Evolutionary conservation across 2,329 filamentous ascomycete species (phyloP), one percentile per base, ranked within the genome.

Genomic region (Penicillium sp.): DNA sequence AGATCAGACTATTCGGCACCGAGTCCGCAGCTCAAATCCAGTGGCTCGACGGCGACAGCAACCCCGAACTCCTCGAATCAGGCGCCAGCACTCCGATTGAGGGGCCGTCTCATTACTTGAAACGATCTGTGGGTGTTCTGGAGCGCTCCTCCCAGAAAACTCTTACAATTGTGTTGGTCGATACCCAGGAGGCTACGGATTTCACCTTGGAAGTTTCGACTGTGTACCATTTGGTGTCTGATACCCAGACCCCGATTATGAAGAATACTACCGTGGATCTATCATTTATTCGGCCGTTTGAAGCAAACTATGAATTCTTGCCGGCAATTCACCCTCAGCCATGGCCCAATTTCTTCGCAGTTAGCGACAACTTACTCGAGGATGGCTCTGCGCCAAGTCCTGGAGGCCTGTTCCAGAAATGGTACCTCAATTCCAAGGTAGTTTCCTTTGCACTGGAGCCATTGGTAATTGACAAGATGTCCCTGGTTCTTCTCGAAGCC

Each of bases 311-410:
- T 71, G 90, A 95, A 59, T 85, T 97, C 58, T 81, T 87, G 13
- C 91, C 94, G 12, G 83, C 88, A 10, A 79, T 96, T 4, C 88
- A 97, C 70, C 73, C 82, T 0, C 86, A 88, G 46, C 80, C 85
- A 3, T 99, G 94, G 93, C 92, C 94, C 1, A 91, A 87, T 69
- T 86, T 95, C 64, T 99, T 97, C 72, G 81, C 86, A 50, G 77
- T 82, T 18, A 81, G 85, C 34, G 71, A 76, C 13, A 65, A 71
- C 12, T 53, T 74, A 16, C 64, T 70, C 3, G 66, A 68, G 4
- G 59, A 66, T 21, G 61, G 64, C 31, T 52, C 61, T 21, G 57
- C 59, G 4, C 55, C 67, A 27, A 67, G 72, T 29, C 75, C 79
- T 0, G 75, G 78, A 54, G 93, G 93, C 0, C 78, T 97, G 15